phyloP scores from a whole-genome alignment of 2,329 filamentous ascomycete genomes.

The Arthrobotrys pseudoclavata region DNA sequence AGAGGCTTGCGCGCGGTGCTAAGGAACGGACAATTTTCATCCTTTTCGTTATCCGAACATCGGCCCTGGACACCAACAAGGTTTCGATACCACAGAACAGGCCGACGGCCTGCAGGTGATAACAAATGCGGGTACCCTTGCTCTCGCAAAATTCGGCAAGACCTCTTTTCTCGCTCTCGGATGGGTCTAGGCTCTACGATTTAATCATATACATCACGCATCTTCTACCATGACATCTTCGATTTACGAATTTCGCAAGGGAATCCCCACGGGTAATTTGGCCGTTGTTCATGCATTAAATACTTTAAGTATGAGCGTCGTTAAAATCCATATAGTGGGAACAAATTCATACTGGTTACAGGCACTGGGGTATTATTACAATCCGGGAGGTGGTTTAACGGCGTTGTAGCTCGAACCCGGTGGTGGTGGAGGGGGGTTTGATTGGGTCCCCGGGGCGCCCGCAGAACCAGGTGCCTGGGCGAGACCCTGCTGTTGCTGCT shows the following conservation, averaged over 20 bases:
- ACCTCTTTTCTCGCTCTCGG: not conserved
- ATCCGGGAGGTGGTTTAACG: constrained; percentile 51
- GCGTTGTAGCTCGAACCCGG: constrained; percentile 42
- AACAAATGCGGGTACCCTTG: constrained; percentile 4
- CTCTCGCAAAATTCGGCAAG: not conserved
- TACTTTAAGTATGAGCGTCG: not conserved
- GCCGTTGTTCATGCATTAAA: not conserved
- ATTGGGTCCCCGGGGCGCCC: constrained; percentile 52
- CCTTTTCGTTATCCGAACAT: constrained; percentile 50
- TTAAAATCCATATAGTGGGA: constrained; percentile 4
- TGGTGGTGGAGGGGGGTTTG: constrained; percentile 22
- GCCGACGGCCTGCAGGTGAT: not conserved
- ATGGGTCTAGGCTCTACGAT: too few species aligned
- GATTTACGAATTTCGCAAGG: not conserved
- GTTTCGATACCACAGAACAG: constrained; percentile 7
- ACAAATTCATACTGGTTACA: constrained; percentile 26
- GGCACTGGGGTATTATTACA: constrained; percentile 15
- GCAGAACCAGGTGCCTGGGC: constrained; percentile 38
- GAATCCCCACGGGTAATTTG: not conserved
- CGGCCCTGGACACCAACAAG: constrained; percentile 34
- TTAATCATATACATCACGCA: not conserved
- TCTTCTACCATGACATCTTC: not conserved
- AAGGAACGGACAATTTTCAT: constrained; percentile 19
- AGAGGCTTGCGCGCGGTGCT: not conserved
- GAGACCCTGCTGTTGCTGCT: constrained; percentile 47